Conservation (phyloP, 305 asterid genomes). For the Plantago coronopus region DNA sequence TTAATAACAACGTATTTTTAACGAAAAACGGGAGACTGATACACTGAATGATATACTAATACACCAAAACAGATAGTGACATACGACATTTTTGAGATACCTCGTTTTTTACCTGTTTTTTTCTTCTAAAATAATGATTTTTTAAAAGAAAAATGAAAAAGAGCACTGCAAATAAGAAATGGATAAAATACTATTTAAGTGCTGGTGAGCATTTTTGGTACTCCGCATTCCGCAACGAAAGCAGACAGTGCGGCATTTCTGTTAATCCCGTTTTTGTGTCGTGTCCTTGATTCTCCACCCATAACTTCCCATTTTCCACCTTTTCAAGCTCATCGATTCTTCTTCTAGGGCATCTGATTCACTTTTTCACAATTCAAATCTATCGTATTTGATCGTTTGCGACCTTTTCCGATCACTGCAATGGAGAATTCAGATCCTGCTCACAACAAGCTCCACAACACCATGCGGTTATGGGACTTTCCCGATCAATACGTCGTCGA, state of each 20-base stretch:
- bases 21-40: too few relatives aligned
- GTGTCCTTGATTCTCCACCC: background rate
- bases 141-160: too few relatives aligned
- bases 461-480: constrained; percentile 94
- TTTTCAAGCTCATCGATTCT: constrained; percentile 12
- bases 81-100: too few relatives aligned
- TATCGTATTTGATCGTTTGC: constrained; percentile 17
- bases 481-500: constrained; percentile 74
- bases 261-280: constrained; percentile 38
- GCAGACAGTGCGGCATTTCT: constrained; percentile 47
- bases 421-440: constrained; percentile 80
- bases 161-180: background rate
- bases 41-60: too few relatives aligned
- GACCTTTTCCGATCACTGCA: constrained; percentile 23
- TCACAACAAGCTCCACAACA: constrained; percentile 51
- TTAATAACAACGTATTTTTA: too few relatives aligned
- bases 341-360: background rate
- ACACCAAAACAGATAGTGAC: too few relatives aligned
- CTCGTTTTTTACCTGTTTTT: too few relatives aligned
- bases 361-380: constrained; percentile 5
- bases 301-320: constrained; percentile 15
- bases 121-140: too few relatives aligned
- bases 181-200: background rate
- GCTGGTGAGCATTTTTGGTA: constrained; percentile 21
- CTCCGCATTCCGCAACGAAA: constrained; percentile 29